Evolutionary conservation across 2,329 filamentous ascomycete genomes (phyloP).

Genomic region (Claviceps fusiformis): DNA sequence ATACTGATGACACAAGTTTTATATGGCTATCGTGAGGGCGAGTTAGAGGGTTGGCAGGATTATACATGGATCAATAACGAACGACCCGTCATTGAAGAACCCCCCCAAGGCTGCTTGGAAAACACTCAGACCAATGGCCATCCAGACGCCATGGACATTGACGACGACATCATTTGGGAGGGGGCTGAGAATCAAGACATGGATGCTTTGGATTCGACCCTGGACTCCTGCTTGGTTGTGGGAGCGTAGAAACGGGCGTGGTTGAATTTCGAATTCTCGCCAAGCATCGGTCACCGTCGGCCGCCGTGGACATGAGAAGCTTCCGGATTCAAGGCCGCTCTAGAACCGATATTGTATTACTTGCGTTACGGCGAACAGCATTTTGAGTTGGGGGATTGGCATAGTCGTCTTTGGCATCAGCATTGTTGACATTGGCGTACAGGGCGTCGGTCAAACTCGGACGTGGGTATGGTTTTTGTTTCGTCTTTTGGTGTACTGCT

Average conservation of each 20-base stretch:
- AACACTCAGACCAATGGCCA: constrained; percentile 33
- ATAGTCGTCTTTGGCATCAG: constrained; percentile 1
- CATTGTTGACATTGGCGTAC: constrained; percentile 3
- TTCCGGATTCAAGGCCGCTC: not conserved
- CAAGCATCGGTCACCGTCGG: not conserved
- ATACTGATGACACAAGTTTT: constrained; percentile 58
- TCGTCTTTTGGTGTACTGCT: not conserved
- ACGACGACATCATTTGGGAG: constrained; percentile 48
- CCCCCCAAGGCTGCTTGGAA: constrained; percentile 11
- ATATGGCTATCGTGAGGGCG: constrained; percentile 60
- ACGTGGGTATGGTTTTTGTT: not conserved
- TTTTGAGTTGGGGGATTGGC: not conserved
- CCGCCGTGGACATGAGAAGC: not conserved
- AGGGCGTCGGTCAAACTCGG: not conserved
- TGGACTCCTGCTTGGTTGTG: constrained; percentile 42
- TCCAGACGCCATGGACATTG: constrained; percentile 45
- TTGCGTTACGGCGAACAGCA: not conserved
- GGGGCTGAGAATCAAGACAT: constrained; percentile 40
- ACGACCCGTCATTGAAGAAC: constrained; percentile 16
- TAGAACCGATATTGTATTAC: not conserved
- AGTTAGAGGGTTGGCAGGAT: constrained; percentile 54
- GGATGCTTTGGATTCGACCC: constrained; percentile 38
- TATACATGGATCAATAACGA: constrained; percentile 38
- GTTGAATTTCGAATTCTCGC: not conserved
- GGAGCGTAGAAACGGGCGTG: constrained; percentile 17